Base-by-base conservation (phyloP, 2,329 filamentous ascomycete genomes). In the Diplocarpon mali region DNA sequence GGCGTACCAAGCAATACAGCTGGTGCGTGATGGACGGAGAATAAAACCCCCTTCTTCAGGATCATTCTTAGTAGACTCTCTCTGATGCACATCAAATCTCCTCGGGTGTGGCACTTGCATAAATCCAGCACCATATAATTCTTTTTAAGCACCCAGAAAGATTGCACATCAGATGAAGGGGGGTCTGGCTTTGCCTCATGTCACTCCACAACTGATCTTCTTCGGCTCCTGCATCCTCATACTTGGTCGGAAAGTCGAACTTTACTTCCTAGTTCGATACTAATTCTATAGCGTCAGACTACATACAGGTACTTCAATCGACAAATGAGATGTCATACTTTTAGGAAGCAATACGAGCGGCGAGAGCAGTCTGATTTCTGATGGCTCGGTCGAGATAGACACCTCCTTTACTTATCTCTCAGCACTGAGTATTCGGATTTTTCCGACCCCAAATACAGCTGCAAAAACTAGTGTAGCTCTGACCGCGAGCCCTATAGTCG, bases 21-120 rank as follows among this genome's bases (percentile, higher is more conserved):
- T 58, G 56, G 40, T 60, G 58, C 2, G 53, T 57, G 15, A 57
- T 46, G 8, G 55, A 58, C 2, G 57, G 47, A 27, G 57, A 59
- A 44, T 58, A 59, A 28, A 57, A 44, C 24, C 59, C 58, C 15
- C 52, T 13, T 55, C 42, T 27, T 59, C 52, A 5, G 47, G 14
- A 42, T 58, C 56, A 36, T 49, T 27, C 31, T 46, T 36, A 16
- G 57, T 54, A 7, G 40, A 46, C 38, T 57, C 56, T 28, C 56
- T 58, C n/a, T 48, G 36, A 10, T 55, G 58, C 42, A 60, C 54
- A 38, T 57, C 55, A 37, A 56, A 58, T 35, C 46, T 46, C 14
- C 58, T 52, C 3, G 57, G 57, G 40, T 53, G 44, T 2, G 57
- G 53, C 1, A 59, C 51, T 14, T 55, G 52, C 10, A 59, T 15